phyloP scores from a whole-genome alignment of 176 grass and related monocot species.

The Puccinellia tenuiflora region DNA sequence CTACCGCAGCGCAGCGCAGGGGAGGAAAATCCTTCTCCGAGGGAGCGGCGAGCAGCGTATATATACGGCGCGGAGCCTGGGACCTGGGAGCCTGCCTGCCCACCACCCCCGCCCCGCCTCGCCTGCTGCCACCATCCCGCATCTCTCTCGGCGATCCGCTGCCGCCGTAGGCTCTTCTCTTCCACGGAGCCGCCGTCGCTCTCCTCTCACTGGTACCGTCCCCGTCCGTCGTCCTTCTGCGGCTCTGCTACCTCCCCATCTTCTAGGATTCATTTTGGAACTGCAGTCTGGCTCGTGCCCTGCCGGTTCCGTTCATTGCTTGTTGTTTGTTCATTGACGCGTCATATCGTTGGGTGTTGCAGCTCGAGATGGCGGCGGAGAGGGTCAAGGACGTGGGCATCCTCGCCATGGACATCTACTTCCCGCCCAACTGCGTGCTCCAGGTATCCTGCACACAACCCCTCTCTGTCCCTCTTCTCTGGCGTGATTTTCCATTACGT shows the following conservation, averaged over 20 bases:
- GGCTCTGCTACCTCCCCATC: neutral
- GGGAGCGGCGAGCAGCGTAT: neutral
- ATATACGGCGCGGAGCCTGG: neutral
- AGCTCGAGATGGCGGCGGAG: conserved; percentile 30
- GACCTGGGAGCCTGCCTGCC: neutral
- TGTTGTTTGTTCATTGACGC: neutral
- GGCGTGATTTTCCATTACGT: too few relatives aligned
- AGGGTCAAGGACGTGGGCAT: conserved; percentile 61
- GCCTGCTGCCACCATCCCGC: neutral
- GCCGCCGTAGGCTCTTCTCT: neutral
- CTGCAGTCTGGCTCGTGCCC: too few relatives aligned
- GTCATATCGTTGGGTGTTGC: neutral
- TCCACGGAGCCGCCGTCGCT: neutral
- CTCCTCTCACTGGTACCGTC: neutral
- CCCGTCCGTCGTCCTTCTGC: neutral
- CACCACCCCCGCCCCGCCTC: neutral
- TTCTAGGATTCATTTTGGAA: too few relatives aligned
- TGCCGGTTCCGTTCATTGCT: too few relatives aligned
- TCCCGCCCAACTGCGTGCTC: conserved; percentile 76
- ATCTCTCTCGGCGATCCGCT: conserved; percentile 20
- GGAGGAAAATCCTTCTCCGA: neutral
- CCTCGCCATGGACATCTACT: conserved; percentile 95
- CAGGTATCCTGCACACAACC: conserved; percentile 33
- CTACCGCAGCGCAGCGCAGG: neutral
- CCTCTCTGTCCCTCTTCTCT: neutral